These are phyloP conservation scores for Phytopythium aichiense DNA, from an alignment of 352 stramenopile species.

Conservation along the genomic window DNA sequence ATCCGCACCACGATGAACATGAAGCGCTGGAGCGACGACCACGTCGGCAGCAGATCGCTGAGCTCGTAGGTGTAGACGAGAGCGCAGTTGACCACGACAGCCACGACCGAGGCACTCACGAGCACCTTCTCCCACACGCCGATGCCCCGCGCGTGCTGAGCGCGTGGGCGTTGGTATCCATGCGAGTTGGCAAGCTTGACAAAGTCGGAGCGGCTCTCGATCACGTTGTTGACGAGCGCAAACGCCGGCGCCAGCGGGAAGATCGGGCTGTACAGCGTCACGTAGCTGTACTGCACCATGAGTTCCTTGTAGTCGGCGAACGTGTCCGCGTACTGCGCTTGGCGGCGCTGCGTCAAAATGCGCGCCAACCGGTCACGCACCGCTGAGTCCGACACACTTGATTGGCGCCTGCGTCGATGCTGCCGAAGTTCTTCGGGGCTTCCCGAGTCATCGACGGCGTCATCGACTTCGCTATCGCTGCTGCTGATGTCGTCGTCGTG, in stretches of 20 bases:
- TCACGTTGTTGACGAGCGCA: constrained; percentile 87
- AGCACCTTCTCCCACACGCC: constrained; percentile 92
- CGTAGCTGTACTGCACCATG: constrained; percentile 91
- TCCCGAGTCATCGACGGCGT: constrained; percentile 12
- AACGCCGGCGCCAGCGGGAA: constrained; percentile 90
- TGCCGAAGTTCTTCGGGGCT: not conserved
- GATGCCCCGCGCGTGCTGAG: constrained; percentile 88
- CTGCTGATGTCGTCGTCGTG: constrained; percentile 9
- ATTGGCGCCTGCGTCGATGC: constrained; percentile 4
- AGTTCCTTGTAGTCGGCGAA: constrained; percentile 78
- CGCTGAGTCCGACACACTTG: constrained; percentile 16
- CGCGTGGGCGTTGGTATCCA: constrained; percentile 81
- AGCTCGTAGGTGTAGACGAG: constrained; percentile 85
- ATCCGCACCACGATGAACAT: constrained; percentile 52
- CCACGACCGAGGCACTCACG: constrained; percentile 89
- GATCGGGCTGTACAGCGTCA: constrained; percentile 89
- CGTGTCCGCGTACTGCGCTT: constrained; percentile 58
- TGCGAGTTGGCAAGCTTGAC: constrained; percentile 90
- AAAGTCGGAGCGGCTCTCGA: constrained; percentile 90
- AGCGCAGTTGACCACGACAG: constrained; percentile 92
- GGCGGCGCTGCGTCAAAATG: constrained; percentile 56
- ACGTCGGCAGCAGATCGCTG: constrained; percentile 38
- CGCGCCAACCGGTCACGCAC: constrained; percentile 39
- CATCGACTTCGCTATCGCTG: constrained; percentile 13
- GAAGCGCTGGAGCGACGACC: constrained; percentile 56